Evolutionary conservation across 2,329 filamentous ascomycete genomes (phyloP), one percentile per base, ranked within the genome.

Genomic region (Phialocephala subalpina): DNA sequence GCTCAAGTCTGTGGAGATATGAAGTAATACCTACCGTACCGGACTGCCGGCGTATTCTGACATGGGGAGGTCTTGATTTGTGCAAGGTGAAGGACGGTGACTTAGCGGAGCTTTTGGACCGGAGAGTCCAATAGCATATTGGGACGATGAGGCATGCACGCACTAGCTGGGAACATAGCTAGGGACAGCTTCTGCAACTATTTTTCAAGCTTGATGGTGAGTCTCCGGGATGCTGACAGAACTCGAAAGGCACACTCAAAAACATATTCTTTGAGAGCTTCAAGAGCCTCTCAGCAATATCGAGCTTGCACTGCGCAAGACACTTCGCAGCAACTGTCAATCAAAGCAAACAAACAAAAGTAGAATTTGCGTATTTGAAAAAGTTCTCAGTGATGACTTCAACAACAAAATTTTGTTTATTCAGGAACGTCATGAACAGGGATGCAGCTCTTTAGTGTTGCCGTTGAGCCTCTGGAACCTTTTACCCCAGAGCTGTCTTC

Each of bases 351-450:
- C 27, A 47, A 5, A 49, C 1, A 25, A 29, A 14, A 18, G 27
- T 60, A n/a, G 16, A 7, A 1, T 55, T 55, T 25, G 29, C 33
- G 22, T 7, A 7, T 33, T 36, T 22, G 14, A 8, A 65, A 57
- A 57, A 22, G 29, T 35, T n/a, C 29, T 22, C 8, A 61, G 25
- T 58, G 55, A 67, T 67, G 65, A 64, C 60, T 67, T 67, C 65
- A 67, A 64, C 29, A 62, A 25, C 4, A 33, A 58, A 16, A n/a
- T n/a, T n/a, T 59, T 58, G 1, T 14, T 25, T 11, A 27, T 40
- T 40, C 7, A 11, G 35, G 18, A 62, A 61, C 63, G 63, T 65
- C 63, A 65, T 62, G 6, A 36, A 40, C 58, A 42, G 33, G 58
- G 53, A 45, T 53, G 11, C n/a, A 20, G 25, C 22, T 18, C 12